These are phyloP conservation scores for Linnemannia elongata DNA, from an alignment of 192 early-diverging fungal species.

Conservation along the genomic window DNA sequence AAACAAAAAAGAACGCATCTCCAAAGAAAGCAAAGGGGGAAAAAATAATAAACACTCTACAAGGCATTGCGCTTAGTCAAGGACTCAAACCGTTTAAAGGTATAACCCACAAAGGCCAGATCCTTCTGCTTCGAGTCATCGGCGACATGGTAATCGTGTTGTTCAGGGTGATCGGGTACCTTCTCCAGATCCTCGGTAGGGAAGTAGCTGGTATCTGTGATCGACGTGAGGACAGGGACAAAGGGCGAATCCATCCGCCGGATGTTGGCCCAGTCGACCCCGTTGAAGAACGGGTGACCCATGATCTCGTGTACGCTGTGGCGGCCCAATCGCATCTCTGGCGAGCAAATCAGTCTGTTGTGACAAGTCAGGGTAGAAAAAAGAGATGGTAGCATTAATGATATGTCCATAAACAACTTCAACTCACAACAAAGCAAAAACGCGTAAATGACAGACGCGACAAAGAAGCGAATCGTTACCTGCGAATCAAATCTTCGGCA, in stretches of 20 bases:
- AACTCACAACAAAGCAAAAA: neutral
- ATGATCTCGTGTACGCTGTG: constrained; percentile 88
- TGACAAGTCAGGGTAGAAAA: neutral
- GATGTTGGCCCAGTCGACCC: constrained; percentile 90
- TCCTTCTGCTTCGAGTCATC: constrained; percentile 77
- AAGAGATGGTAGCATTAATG: neutral
- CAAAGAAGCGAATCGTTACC: constrained; percentile 55
- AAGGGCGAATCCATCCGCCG: constrained; percentile 85
- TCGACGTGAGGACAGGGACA: constrained; percentile 90
- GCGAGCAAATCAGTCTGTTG: constrained; percentile 85
- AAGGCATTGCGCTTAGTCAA: constrained; percentile 74
- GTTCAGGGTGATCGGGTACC: constrained; percentile 65
- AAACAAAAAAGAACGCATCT: neutral
- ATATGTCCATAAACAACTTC: neutral
- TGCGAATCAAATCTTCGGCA: constrained; percentile 90
- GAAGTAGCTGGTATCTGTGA: constrained; percentile 98
- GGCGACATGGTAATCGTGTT: constrained; percentile 4
- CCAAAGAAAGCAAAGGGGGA: neutral
- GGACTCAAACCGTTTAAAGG: constrained; percentile 92
- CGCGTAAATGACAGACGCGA: too few species aligned
- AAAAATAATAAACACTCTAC: constrained; percentile 4
- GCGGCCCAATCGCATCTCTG: constrained; percentile 80
- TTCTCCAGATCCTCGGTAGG: constrained; percentile 91
- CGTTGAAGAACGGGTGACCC: constrained; percentile 93
- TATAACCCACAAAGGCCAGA: constrained; percentile 98